These are phyloP conservation scores for Psilocybe cubensis DNA, from an alignment of 768 basidiomycete genomes.

Conservation along the genomic window DNA sequence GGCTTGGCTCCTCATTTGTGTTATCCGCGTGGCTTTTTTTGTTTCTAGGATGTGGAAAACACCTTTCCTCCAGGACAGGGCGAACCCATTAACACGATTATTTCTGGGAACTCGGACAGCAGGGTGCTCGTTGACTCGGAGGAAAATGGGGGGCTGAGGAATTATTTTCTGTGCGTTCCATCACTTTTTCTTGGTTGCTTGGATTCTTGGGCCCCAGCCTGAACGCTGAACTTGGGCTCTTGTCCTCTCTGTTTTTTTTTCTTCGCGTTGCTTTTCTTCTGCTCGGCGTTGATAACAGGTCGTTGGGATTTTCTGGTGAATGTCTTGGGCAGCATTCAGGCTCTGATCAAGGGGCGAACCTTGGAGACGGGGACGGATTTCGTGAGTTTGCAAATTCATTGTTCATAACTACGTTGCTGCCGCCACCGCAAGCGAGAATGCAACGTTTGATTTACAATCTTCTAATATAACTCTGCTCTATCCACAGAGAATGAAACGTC, in stretches of 20 bases:
- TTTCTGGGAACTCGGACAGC: slow-evolving; percentile 76
- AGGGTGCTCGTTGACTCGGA: slow-evolving; percentile 65
- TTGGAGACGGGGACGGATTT: slow-evolving; percentile 83
- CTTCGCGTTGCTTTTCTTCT: not conserved
- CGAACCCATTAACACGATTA: slow-evolving; percentile 85
- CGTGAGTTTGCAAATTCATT: slow-evolving; percentile 43
- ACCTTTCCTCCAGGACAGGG: slow-evolving; percentile 78
- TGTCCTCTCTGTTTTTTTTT: slow-evolving; percentile 1
- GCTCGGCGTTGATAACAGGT: slow-evolving; percentile 44
- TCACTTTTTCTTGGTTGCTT: not conserved
- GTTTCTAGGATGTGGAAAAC: slow-evolving; percentile 46
- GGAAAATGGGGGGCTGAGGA: slow-evolving; percentile 73
- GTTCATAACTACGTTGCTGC: not conserved
- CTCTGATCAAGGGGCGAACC: slow-evolving; percentile 66
- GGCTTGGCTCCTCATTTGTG: not conserved
- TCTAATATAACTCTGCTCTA: not conserved
- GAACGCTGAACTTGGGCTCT: not conserved
- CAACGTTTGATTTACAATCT: not conserved
- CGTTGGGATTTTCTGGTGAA: slow-evolving; percentile 73
- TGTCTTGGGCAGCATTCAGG: slow-evolving; percentile 86
- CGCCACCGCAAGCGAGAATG: not conserved
- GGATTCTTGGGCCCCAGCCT: not conserved
- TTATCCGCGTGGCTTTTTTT: not conserved
- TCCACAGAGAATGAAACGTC: slow-evolving; percentile 75
- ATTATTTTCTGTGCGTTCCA: slow-evolving; percentile 75